Evolutionary conservation across 164 flowering plant species (phyloP).

Genomic region (Aristolochia fimbriata): DNA sequence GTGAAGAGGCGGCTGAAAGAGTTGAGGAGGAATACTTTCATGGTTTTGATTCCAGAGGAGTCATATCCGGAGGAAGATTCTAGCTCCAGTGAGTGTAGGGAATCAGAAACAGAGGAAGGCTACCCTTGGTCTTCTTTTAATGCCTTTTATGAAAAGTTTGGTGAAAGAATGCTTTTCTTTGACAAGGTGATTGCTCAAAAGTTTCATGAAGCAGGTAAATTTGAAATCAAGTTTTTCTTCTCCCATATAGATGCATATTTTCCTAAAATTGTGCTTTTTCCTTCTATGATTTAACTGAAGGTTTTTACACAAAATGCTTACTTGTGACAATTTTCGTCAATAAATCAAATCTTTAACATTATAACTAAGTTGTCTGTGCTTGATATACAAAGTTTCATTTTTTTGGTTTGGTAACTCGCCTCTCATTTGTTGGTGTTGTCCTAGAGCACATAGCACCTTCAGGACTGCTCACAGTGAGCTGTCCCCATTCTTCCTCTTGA

Average conservation of each 20-base stretch:
- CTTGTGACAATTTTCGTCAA: too few species aligned
- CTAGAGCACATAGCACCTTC: too few species aligned
- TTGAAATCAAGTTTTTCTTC: neutral
- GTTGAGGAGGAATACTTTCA: conserved; percentile 69
- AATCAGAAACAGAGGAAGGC: conserved; percentile 36
- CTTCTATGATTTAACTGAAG: too few species aligned
- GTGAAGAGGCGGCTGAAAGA: conserved; percentile 85
- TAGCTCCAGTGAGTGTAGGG: conserved; percentile 60
- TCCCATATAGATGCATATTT: neutral
- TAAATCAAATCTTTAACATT: too few species aligned
- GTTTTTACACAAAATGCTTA: too few species aligned
- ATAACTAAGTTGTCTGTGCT: too few species aligned
- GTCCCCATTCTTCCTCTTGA: too few species aligned
- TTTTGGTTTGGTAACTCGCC: too few species aligned
- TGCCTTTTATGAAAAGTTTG: conserved; percentile 54
- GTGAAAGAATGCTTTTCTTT: conserved; percentile 76
- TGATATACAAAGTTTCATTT: too few species aligned
- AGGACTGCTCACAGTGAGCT: too few species aligned
- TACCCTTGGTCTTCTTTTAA: conserved; percentile 54
- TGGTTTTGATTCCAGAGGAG: conserved; percentile 85
- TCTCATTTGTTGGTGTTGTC: too few species aligned
- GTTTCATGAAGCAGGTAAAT: conserved; percentile 60
- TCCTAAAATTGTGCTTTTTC: too few species aligned
- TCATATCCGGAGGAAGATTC: conserved; percentile 42
- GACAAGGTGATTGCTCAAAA: conserved; percentile 62